Evolutionary conservation across 2,329 filamentous ascomycete species (phyloP), one percentile per base, ranked within the genome.

Genomic region (Lecanosticta acicola): DNA sequence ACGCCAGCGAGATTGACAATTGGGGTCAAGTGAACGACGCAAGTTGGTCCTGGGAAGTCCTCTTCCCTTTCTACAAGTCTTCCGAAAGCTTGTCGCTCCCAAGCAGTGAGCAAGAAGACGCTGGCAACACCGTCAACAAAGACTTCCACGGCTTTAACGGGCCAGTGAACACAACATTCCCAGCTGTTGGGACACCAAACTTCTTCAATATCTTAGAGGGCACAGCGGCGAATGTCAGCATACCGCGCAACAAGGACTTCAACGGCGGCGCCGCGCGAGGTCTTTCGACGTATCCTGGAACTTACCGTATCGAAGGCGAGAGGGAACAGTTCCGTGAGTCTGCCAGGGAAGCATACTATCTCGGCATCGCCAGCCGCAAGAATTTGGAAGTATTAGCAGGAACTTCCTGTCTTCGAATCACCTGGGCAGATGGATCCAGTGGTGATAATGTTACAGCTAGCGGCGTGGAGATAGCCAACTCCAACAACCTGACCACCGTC

Each of bases 331-430:
- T 70, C 9, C 66, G 73, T 10, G 66, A 69, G 45, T 72, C 76
- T 58, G 69, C 73, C 24, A 72, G 70, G 3, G 60, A 71, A 13
- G 69, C 71, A 3, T 76, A 72, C 51, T 75, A 73, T 52, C 72
- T 63, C 43, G 70, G 72, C 1, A 56, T 70, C 45, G 59, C 57
- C 39, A 48, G 61, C 16, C 60, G 72, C 36, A 38, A 58, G 2
- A 76, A 76, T 49, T 58, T 75, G 1, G 55, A 70, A 3, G 56
- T 74, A 1, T 65, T 73, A 20, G 51, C 68, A n/a, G 70, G 72
- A 47, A 69, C 71, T 0, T 61, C 61, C 1, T 72, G 66, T 0
- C 67, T 68, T 32, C 61, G 60, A 21, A 61, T 75, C 13, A 46
- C 69, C 4, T 74, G 69, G 67, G 34, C 19, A 11, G 29, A 32